phyloP scores from a whole-genome alignment of 148 eudicot species.

The Chenopodium formosanum region DNA sequence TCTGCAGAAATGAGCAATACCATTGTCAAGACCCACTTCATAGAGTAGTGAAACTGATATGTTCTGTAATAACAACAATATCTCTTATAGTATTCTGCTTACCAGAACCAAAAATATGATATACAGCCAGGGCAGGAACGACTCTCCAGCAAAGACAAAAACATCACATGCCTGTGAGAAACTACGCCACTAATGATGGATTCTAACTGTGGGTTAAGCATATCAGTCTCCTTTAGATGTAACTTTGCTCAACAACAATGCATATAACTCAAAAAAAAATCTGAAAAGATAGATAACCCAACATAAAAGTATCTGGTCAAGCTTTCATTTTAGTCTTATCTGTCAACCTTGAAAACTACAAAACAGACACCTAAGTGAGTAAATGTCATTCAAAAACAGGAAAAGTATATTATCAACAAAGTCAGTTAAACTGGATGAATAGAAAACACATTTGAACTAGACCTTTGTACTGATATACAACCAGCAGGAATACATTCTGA shows the following conservation, averaged over 20 bases:
- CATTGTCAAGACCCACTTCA: conserved; percentile 51
- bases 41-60: conserved; percentile 37
- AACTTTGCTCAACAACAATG: no score
- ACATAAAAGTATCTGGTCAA: no score
- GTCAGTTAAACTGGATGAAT: not conserved
- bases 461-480: not conserved
- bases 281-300: no score
- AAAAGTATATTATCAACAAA: not conserved
- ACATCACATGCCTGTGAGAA: conserved; percentile 32
- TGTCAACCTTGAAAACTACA: no score
- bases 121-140: conserved; percentile 43
- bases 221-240: no score
- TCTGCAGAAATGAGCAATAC: conserved; percentile 62
- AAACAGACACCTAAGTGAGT: no score
- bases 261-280: no score
- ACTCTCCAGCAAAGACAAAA: conserved; percentile 31
- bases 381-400: not conserved
- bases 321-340: no score
- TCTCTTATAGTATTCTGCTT: conserved; percentile 39
- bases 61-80: conserved; percentile 37
- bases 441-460: not conserved
- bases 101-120: conserved; percentile 32
- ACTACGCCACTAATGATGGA: conserved; percentile 9
- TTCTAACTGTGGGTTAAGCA: no score
- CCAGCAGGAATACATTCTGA: not conserved